Evolutionary conservation across 2,329 filamentous ascomycete species (phyloP), one percentile per base, ranked within the genome.

Genomic region (Trichoderma harzianum): DNA sequence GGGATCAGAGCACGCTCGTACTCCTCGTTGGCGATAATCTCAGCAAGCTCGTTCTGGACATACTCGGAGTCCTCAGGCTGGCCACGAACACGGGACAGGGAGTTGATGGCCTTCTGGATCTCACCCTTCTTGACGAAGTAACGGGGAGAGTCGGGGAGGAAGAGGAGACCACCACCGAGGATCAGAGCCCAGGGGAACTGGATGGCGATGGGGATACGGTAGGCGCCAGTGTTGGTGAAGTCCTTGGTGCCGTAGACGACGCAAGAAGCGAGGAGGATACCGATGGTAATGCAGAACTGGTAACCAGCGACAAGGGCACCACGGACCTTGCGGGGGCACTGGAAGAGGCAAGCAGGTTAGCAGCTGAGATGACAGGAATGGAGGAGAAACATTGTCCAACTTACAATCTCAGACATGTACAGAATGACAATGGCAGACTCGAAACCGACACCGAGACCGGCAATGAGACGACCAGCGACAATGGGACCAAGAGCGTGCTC

Each of bases 1-100:
- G 92, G 91, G 72, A 92, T 90, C 72, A 91, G 83, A 64, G 88
- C 84, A 76, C 91, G 86, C 86, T 97, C 94, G 80, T 95, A 94
- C 83, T 93, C 92, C 82, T 95, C 89, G 86, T 97, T 97, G 85
- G 93, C 94, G 72, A 96, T 87, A 75, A 97, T 93, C 84, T 97
- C 94, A 57, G 92, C 88, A 60, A 97, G 87, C 83, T 97, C 94
- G 73, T 89, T 84, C 83, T 92, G 89, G 82, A 97, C 91, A 81
- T 89, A 94, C 74, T 92, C 88, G 26, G 92, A 95, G 69, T 92
- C 89, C 68, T 82, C 78, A 63, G 91, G 87, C 84, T 97, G 92
- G 73, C 92, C 92, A 79, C 94, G 92, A 36, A 97, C 88, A 72
- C 86, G 87, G 71, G 88, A 82, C 7, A 97, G 87, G 14, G 89